Base-by-base conservation (phyloP, 495 filamentous ascomycete species). In the Pseudomonodictys pantanalensis region DNA sequence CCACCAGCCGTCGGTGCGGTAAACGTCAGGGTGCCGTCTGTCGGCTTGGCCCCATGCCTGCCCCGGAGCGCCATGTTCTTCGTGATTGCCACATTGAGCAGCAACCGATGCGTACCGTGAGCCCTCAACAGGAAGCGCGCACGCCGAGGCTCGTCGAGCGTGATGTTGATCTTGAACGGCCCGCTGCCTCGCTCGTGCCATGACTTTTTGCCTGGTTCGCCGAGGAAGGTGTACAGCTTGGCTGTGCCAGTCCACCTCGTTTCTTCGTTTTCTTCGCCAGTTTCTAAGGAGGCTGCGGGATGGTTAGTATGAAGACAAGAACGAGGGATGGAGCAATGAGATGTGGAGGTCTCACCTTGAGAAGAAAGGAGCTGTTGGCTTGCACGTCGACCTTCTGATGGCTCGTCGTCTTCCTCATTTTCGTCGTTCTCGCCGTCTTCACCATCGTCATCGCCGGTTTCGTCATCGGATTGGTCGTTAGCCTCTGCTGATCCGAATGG, bases 101-200 rank as follows among this genome's bases (percentile, higher is more conserved):
- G 83, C n/a, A 96, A 85, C n/a, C 89, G 82, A 52, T 87, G 79
- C 4, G 86, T 88, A 38, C 88, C 87, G 60, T 95, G 90, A 41
- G 92, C 90, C 4, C 91, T 83, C 86, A 96, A 90, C 57, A 96
- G 81, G 65, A 96, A 80, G 23, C 91, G 85, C 10, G 83, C 47
- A 39, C 53, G 59, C 26, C 32, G 43, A 1, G 58, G 52, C 7
- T 18, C 30, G 4, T 47, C 49, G 10, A 53, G 50, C 3, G 42
- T 52, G 23, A 55, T 29, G 65, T 96, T 96, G 68, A 96, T 78
- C 73, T 92, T 92, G 65, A 96, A 80, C 49, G 82, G 85, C 30
- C 91, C 91, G 8, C 84, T 78, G 18, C 91, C 91, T 23, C 91
- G 83, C 72, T 96, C 91, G 66, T 90, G 90, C 91, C 91, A 96